phyloP scores from a whole-genome alignment of 495 filamentous ascomycete species.

The Daldinia bambusicola region DNA sequence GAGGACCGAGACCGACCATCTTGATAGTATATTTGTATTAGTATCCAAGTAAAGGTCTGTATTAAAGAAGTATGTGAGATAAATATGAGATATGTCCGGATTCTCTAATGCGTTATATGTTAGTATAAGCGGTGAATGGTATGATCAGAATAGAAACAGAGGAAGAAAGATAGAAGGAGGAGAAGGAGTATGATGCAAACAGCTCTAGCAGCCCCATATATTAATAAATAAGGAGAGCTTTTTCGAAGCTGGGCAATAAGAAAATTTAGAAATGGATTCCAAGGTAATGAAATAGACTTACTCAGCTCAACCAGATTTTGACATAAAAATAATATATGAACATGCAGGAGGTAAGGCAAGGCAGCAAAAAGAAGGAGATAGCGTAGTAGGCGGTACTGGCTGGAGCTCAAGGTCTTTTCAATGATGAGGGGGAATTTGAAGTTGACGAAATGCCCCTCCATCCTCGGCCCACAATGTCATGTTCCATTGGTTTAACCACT shows the following conservation, averaged over 20 bases:
- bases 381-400: slow-evolving; percentile 26
- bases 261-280: slow-evolving; percentile 11
- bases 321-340: slow-evolving; percentile 21
- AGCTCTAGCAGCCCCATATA: slow-evolving; percentile 17
- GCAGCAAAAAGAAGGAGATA: slow-evolving; percentile 25
- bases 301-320: slow-evolving; percentile 39
- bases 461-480: slow-evolving; percentile 26
- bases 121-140: slow-evolving; percentile 15
- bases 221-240: slow-evolving; percentile 27
- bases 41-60: slow-evolving; percentile 19
- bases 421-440: slow-evolving; percentile 40
- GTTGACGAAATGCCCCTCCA: slow-evolving; percentile 45
- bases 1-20: slow-evolving; percentile 81
- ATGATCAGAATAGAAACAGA: neutral
- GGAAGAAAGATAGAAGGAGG: slow-evolving; percentile 11
- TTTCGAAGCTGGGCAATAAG: slow-evolving; percentile 17
- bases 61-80: slow-evolving; percentile 7
- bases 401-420: slow-evolving; percentile 38
- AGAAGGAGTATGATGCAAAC: slow-evolving; percentile 19
- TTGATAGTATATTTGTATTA: slow-evolving; percentile 50
- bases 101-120: slow-evolving; percentile 13
- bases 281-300: slow-evolving; percentile 30
- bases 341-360: slow-evolving; percentile 26
- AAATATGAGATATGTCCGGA: slow-evolving; percentile 13
- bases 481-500: slow-evolving; percentile 23